Base-by-base conservation (phyloP, 495 filamentous ascomycete genomes). In the Penicillium coprophilum region DNA sequence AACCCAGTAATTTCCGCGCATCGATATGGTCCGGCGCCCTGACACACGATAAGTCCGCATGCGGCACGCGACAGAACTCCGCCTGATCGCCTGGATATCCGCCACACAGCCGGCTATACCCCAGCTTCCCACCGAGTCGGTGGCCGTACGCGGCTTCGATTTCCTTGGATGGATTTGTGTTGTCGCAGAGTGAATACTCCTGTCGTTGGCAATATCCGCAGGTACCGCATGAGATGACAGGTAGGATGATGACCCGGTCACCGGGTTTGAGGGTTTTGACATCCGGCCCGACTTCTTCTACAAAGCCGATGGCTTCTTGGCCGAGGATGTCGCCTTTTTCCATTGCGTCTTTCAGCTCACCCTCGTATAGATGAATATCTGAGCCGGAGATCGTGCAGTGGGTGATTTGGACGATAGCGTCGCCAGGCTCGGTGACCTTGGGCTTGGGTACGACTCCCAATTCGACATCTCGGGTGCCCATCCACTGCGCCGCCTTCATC, bases 241-340 rank as follows among this genome's bases (percentile, higher is more conserved):
- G 60, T 3, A 67, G 60, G 30, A 76, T 63, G 34, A 76, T 59
- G 5, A 76, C 76, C 2, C 69, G 50, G 56, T 77, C 75, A 5
- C 75, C 72, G 2, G 59, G 46, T 31, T 62, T 50, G 24, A 77
- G 34, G 8, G 47, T 57, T 15, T 56, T 58, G 6, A 75, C 70
- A 1, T 63, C 55, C 2, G 51, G 28, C 12, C 75, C 72, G 15
- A 74, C 61, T 15, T 66, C 60, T 28, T 69, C 65, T 7, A 79
- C 64, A 34, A 71, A 43, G 3, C 76, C 76, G 46, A 77, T 62
- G 32, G 59, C 69, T 57, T 79, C 75, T 55, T 77, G 75, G 31
- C 76, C 75, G 40, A 79, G 62, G 59, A 92, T 91, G 67, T 91
- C 87, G 47, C 89, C 88, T 59, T 85, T 82, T 54, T 80, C 70